Base-by-base conservation (phyloP, 345 rosid genomes). In the Bruguiera parviflora region DNA sequence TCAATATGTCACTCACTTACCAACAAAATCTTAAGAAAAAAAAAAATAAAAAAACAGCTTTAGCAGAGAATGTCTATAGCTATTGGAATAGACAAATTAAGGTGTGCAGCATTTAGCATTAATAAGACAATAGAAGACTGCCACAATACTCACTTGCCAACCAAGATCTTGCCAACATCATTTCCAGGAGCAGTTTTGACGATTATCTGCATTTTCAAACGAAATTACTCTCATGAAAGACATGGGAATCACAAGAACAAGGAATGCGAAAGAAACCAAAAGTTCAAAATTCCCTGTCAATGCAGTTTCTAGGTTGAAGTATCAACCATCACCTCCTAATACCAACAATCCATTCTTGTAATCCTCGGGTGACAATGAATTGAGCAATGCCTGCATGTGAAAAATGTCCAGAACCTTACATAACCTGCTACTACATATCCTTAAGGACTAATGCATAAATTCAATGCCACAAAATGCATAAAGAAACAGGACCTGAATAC, bases 101-200 rank as follows among this genome's bases (percentile, higher is more conserved):
- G 47, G 16, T 10, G 16, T 10, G 47, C 47, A 46, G 16, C 76
- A 72, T 60, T 72, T 19, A 52, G 31, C 55, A 5, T 46, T 10
- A 39, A 25, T 53, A 61, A 1, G 56, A 33, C 24, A 67, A 43
- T 27, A 62, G 56, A 73, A 73, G 27, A 7, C 65, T 61, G 59
- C 29, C 53, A 53, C 11, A 68, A 70, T 66, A 73, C 1, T 87
- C 68, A 95, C 94, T 64, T 78, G 84, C 99, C 96, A 70, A 95
- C 97, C 69, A 95, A 73, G 65, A 92, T 90, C 67, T 85, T 81
- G 37, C 89, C 92, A 64, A 87, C 96, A 60, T 92, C 97, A 77
- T 92, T 95, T 69, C 96, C 99, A 2, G 94, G 96, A 1, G 97
- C 97, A 78, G 92, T 90, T 86, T 92, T 92, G 71, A 89, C 88